phyloP scores from a whole-genome alignment of 257 asterid genomes.

The Gentiana macrophylla region DNA sequence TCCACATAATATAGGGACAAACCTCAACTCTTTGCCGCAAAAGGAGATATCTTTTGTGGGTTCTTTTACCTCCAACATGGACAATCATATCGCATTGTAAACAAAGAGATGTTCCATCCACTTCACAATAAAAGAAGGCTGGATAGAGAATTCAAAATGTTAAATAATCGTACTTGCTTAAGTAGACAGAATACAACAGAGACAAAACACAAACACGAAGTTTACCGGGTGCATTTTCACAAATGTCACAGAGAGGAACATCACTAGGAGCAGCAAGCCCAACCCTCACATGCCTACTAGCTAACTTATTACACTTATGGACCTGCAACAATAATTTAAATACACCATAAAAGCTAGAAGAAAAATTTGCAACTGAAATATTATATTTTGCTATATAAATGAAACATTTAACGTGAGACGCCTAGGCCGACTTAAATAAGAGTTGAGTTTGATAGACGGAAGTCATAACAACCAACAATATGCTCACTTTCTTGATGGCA shows the following conservation, averaged over 20 bases:
- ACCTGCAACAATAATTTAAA: constrained; percentile 37
- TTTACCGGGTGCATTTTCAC: constrained; percentile 91
- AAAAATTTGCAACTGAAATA: background rate
- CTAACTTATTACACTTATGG: constrained; percentile 94
- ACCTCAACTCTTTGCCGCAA: constrained; percentile 95
- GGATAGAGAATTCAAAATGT: constrained; percentile 17
- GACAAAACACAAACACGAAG: constrained; percentile 3
- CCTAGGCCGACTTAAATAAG: too few species aligned
- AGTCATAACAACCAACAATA: too few species aligned
- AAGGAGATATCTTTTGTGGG: constrained; percentile 87
- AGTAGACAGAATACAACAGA: background rate
- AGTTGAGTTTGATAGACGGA: too few species aligned
- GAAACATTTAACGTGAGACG: too few species aligned
- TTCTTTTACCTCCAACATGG: constrained; percentile 97
- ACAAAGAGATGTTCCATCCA: constrained; percentile 95
- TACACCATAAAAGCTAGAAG: constrained; percentile 1
- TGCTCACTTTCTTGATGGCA: too few species aligned
- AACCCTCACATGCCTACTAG: constrained; percentile 86
- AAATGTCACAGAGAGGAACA: constrained; percentile 79
- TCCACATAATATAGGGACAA: constrained; percentile 20
- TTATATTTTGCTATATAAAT: constrained; percentile 1
- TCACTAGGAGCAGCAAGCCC: constrained; percentile 81
- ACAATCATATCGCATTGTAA: constrained; percentile 87
- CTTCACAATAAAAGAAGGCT: constrained; percentile 96
- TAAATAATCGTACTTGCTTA: constrained; percentile 3